A percentile compares a stretch with the other conserved stretches of the same genome.
Conservation (phyloP, 2,329 filamentous ascomycete species). For the Xylaria sp. region DNA sequence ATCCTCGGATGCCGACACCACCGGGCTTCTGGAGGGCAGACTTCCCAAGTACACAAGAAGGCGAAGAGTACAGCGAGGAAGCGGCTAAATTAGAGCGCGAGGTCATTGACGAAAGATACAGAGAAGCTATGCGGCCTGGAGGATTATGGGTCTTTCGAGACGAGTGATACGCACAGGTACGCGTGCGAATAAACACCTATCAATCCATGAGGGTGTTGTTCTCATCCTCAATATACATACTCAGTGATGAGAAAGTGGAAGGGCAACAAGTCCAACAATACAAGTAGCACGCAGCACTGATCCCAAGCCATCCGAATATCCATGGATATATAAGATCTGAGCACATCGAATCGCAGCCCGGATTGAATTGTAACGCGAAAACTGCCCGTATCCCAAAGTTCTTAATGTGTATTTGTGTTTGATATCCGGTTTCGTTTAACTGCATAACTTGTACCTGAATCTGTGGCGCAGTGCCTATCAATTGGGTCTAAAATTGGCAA, state of each 20-base stretch:
- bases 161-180: constrained; percentile 61
- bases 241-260: not conserved
- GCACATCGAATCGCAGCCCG: not conserved
- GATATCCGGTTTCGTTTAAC: not conserved
- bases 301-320: too few species aligned
- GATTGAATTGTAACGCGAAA: not conserved
- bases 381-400: not conserved
- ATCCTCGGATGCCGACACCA: constrained; percentile 76
- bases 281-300: too few species aligned
- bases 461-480: not conserved
- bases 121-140: constrained; percentile 80
- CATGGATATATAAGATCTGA: too few species aligned
- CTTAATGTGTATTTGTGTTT: not conserved
- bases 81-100: constrained; percentile 71
- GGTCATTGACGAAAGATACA: constrained; percentile 76
- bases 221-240: not conserved
- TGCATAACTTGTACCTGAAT: not conserved
- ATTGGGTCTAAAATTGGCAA: too few species aligned
- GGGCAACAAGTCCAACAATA: not conserved
- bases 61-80: constrained; percentile 70
- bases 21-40: constrained; percentile 92
- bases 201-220: not conserved
- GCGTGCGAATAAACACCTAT: not conserved
- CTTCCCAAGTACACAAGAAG: constrained; percentile 88
- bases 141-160: constrained; percentile 86